Percentiles rank a stretch among this genome's conserved stretches.
These are phyloP conservation scores for Euphorbia celastroides DNA, from an alignment of 441 rosid genomes.

Conservation along the genomic window DNA sequence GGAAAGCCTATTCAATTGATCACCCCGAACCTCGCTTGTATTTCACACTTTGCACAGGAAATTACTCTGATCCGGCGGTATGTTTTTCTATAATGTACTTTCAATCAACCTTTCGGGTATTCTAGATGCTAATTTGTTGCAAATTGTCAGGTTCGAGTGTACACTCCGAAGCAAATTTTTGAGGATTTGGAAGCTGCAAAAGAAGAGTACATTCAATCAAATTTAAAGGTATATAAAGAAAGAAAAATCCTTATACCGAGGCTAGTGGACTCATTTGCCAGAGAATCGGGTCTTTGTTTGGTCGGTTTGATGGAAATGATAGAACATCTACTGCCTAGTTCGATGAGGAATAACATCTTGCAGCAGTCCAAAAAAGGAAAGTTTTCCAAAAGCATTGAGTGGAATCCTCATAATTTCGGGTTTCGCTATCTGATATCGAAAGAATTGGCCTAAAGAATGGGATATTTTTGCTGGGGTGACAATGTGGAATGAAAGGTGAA, in stretches of 20 bases:
- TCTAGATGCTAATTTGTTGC: neutral
- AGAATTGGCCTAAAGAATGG: conserved; percentile 39
- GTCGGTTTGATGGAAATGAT: conserved; percentile 62
- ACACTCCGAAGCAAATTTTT: conserved; percentile 57
- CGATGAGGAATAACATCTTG: conserved; percentile 42
- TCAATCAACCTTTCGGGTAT: neutral
- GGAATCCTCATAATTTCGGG: conserved; percentile 77
- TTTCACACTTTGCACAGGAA: conserved; percentile 83
- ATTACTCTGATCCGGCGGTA: conserved; percentile 96
- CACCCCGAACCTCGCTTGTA: conserved; percentile 68
- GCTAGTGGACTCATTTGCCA: conserved; percentile 66
- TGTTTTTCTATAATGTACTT: too few species aligned
- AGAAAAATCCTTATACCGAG: conserved; percentile 72
- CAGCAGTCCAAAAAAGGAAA: conserved; percentile 59
- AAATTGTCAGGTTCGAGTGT: conserved; percentile 62
- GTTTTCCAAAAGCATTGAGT: conserved; percentile 57
- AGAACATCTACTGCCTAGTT: conserved; percentile 58
- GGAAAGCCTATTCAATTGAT: conserved; percentile 59
- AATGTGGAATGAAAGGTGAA: conserved; percentile 39
- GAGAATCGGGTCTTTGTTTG: conserved; percentile 59
- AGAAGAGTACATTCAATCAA: conserved; percentile 75
- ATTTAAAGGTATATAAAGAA: conserved; percentile 58
- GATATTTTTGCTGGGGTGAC: neutral
- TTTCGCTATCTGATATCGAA: conserved; percentile 82
- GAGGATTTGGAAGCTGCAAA: conserved; percentile 88